Evolutionary conservation across 306 rosid species (phyloP).

Genomic region (Glycine soja): DNA sequence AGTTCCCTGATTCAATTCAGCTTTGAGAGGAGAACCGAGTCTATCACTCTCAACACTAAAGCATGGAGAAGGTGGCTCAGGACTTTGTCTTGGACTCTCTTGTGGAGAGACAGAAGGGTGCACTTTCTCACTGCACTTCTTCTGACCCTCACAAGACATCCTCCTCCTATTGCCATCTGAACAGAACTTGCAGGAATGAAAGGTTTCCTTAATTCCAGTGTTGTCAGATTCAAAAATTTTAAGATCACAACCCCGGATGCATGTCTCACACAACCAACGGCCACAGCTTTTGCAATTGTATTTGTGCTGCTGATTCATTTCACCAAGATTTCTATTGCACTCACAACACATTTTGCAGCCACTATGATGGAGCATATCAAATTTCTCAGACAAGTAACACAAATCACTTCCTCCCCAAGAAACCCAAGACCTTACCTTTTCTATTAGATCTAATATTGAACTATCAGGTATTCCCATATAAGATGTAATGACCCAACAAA

Average conservation of each 20-base stretch:
- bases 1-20: slow-evolving; percentile 59
- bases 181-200: slow-evolving; percentile 74
- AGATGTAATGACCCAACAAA: slow-evolving; percentile 52
- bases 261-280: slow-evolving; percentile 72
- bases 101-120: slow-evolving; percentile 87
- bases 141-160: slow-evolving; percentile 54
- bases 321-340: slow-evolving; percentile 55
- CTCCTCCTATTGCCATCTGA: slow-evolving; percentile 47
- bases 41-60: slow-evolving; percentile 62
- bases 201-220: slow-evolving; percentile 45
- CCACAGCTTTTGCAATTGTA: slow-evolving; percentile 77
- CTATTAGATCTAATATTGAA: slow-evolving; percentile 72
- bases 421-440: slow-evolving; percentile 74
- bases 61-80: slow-evolving; percentile 77
- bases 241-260: slow-evolving; percentile 64
- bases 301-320: slow-evolving; percentile 45
- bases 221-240: slow-evolving; percentile 49
- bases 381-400: slow-evolving; percentile 49
- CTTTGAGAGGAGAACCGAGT: slow-evolving; percentile 53
- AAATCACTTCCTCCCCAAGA: slow-evolving; percentile 59
- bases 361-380: slow-evolving; percentile 64
- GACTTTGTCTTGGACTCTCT: slow-evolving; percentile 77
- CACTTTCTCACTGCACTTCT: slow-evolving; percentile 70
- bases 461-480: slow-evolving; percentile 98
- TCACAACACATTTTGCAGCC: slow-evolving; percentile 71